Conservation (phyloP, 106 monocot species). For the Allium fistulosum region DNA sequence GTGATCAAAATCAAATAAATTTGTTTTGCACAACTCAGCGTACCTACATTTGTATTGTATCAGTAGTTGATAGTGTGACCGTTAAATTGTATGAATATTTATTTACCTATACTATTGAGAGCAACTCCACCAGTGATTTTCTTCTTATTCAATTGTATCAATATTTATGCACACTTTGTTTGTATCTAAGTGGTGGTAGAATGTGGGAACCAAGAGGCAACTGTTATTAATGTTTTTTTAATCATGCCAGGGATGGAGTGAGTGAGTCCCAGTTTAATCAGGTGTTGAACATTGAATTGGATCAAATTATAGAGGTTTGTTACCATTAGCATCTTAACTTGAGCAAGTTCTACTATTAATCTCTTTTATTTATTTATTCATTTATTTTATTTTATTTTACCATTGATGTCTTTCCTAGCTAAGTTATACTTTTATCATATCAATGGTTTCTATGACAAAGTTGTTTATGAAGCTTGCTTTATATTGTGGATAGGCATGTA, state of each 20-base stretch:
- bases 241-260: conserved; percentile 53
- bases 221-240: not conserved
- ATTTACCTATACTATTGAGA: not conserved
- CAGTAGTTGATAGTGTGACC: too few relatives aligned
- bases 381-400: not conserved
- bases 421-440: conserved; percentile 27
- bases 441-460: not conserved
- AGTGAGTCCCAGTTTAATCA: conserved; percentile 62
- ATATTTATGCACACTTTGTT: not conserved
- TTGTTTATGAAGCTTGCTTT: conserved; percentile 1
- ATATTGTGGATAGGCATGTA: conserved; percentile 55
- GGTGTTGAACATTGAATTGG: conserved; percentile 59
- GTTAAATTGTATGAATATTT: not conserved
- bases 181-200: too few relatives aligned
- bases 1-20: too few relatives aligned
- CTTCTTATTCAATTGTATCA: not conserved
- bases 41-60: too few relatives aligned
- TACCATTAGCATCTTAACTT: not conserved
- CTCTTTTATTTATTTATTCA: too few relatives aligned
- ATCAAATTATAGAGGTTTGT: conserved; percentile 67
- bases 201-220: not conserved
- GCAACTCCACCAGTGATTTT: not conserved
- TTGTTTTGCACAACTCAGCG: too few relatives aligned
- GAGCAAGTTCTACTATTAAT: not conserved
- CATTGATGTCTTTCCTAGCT: too few relatives aligned